Evolutionary conservation across 371 early-diverging fungal species (phyloP), one percentile per base, ranked within the genome.

Genomic region (Rhizopus arrhizus): DNA sequence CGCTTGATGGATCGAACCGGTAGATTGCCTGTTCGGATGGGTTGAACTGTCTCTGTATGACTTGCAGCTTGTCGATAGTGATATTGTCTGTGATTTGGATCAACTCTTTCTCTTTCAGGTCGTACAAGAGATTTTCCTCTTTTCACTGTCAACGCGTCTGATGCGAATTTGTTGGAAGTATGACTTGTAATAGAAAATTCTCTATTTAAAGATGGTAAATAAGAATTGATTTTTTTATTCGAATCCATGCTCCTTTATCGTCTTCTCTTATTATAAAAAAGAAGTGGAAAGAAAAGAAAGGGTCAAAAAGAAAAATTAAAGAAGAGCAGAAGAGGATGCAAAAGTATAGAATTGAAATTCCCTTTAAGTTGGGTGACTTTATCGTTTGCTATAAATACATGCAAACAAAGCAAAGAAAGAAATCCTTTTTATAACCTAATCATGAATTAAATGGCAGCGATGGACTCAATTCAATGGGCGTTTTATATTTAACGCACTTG

Each of bases 81-180:
- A 49, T 83, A 85, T 53, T 81, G 75, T 32, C 82, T 76, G 40
- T 77, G 78, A 33, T 75, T 78, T 56, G 73, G 75, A 64, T 82
- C 81, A 34, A 81, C 75, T 40, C 86, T 75, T 48, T 84, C 87
- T 54, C 89, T 79, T 64, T 88, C 90, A 29, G 90, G 88, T 46
- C 89, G 77, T 46, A 87, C 85, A 11, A 89, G 81, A 12, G 89
- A 88, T 64, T 83, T 86, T 80, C 80, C 43, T 86, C 78, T 53
- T 62, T 56, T n/a, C 64, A 48, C 48, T 6, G 48, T 29, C 28
- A 22, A 48, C 48, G 28, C 28, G 36, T 38, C 64, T 59, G 11
- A 56, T 59, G 47, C 55, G 63, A 36, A 57, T 56, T 13, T 67
- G 56, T 31, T 43, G 1, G 58, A 28, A n/a, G 16, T 32, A 13